A percentile compares a stretch with the other conserved stretches of the same genome.
phyloP scores from a whole-genome alignment of 495 filamentous ascomycete species.

The Cairneyella variabilis region DNA sequence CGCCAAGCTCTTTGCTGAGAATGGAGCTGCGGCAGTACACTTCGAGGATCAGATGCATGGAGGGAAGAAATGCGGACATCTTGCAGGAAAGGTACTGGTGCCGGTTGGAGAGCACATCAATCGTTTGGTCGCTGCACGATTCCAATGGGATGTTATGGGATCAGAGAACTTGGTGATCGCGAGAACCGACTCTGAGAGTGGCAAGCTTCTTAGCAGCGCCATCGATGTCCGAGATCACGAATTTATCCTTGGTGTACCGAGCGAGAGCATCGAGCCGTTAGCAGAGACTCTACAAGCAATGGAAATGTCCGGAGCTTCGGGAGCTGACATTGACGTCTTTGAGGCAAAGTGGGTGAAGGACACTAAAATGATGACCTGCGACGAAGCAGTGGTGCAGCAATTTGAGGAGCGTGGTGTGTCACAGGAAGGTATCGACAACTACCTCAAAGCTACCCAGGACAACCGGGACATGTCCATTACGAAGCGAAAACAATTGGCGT shows the following conservation, averaged over 20 bases:
- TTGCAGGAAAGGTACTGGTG: conserved; percentile 94
- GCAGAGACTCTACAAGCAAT: conserved; percentile 88
- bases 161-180: conserved; percentile 91
- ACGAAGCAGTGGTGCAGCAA: conserved; percentile 80
- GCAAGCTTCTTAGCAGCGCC: conserved; percentile 81
- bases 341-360: conserved; percentile 89
- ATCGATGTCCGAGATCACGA: conserved; percentile 94
- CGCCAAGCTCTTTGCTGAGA: conserved; percentile 97
- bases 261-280: conserved; percentile 66
- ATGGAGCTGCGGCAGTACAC: conserved; percentile 92
- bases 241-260: conserved; percentile 83
- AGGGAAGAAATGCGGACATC: conserved; percentile 97
- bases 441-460: conserved; percentile 52
- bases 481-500: conserved; percentile 67
- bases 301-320: conserved; percentile 73
- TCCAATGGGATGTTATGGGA: conserved; percentile 98
- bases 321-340: conserved; percentile 75
- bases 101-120: conserved; percentile 96
- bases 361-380: conserved; percentile 84
- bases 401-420: conserved; percentile 59
- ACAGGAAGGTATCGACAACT: conserved; percentile 59
- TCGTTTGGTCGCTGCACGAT: conserved; percentile 82
- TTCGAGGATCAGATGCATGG: conserved; percentile 98
- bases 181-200: conserved; percentile 91
- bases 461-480: conserved; percentile 73